Evolutionary conservation across 2,329 filamentous ascomycete genomes (phyloP), one percentile per base, ranked within the genome.

Genomic region (Aureobasidium sp.): DNA sequence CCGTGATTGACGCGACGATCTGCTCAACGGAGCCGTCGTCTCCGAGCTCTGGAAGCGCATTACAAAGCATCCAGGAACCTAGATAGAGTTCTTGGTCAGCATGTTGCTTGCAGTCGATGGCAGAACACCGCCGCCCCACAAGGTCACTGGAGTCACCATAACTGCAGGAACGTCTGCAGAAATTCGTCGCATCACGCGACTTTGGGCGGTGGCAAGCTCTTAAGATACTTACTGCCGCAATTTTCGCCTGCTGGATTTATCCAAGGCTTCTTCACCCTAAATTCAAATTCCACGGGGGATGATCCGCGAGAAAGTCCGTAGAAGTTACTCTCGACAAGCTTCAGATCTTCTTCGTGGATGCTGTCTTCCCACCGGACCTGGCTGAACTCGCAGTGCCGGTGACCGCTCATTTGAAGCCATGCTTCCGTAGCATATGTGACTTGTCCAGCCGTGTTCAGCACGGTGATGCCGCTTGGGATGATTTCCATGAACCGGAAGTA

Each of bases 261-360:
- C 72, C 74, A 77, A 2, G 68, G 68, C 63, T 71, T 71, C 47
- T 68, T 74, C 4, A 75, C 69, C 27, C 70, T 67, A 31, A 76
- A 70, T 40, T 77, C 74, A n/a, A 75, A 69, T 1, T 67, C 68
- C 9, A 75, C 63, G 0, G 72, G 69, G 37, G 66, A 65, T 31
- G 73, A 72, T 1, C 70, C 62, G 11, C 1, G 2, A 14, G 19
- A 14, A 12, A 44, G 42, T 4, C 24, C 22, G 4, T 44, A 5
- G 2, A 44, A 14, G 5, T 24, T 11, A 14, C 12, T 5, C 19
- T 44, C 42, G 19, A 44, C 8, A 6, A 62, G 65, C 3, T 68
- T 40, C 7, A 73, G 50, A 63, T 77, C 75, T 22, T 76, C 74
- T 24, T 48, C n/a, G 7, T 53, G 31, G 8, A 64, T 56, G 24